Conservation (phyloP, 31 red algal genomes). For the Porphyra umbilicalis region DNA sequence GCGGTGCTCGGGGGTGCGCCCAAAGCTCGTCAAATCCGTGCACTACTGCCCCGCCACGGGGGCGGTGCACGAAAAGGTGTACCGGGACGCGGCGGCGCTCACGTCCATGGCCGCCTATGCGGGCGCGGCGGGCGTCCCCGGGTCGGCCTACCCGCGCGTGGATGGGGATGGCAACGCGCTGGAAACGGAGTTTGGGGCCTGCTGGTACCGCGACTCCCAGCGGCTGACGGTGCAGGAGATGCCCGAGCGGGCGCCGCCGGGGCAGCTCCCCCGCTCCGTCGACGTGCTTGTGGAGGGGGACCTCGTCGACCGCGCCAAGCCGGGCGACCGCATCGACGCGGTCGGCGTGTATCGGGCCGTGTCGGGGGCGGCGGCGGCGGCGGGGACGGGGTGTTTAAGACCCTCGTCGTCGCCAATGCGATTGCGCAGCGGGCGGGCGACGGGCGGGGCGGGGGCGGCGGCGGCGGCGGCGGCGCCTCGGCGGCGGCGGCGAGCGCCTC, state of each 20-base stretch:
- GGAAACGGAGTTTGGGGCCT: slow-evolving; percentile 92
- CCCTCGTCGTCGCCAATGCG: slow-evolving; percentile 88
- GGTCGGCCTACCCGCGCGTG: slow-evolving; percentile 63
- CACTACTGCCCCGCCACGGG: slow-evolving; percentile 88
- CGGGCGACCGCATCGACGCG: slow-evolving; percentile 80
- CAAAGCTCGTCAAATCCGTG: slow-evolving; percentile 75
- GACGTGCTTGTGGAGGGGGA: slow-evolving; percentile 89
- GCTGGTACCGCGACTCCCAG: slow-evolving; percentile 88
- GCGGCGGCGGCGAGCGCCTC: not conserved
- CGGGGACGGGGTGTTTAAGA: slow-evolving; percentile 76
- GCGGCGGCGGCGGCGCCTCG: not conserved
- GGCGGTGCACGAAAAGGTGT: slow-evolving; percentile 67
- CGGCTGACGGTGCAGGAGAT: slow-evolving; percentile 86
- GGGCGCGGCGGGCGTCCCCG: slow-evolving; percentile 56
- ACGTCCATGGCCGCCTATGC: slow-evolving; percentile 52
- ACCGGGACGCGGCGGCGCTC: slow-evolving; percentile 70
- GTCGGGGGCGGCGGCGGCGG: slow-evolving; percentile 48
- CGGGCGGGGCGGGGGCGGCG: slow-evolving; percentile 31
- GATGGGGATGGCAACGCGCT: slow-evolving; percentile 96
- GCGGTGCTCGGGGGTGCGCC: slow-evolving; percentile 66
- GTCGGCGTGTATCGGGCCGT: slow-evolving; percentile 87
- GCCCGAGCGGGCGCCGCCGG: slow-evolving; percentile 85
- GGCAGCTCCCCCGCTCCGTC: slow-evolving; percentile 86
- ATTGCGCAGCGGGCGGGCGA: slow-evolving; percentile 23
- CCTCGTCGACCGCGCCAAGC: slow-evolving; percentile 90